Base-by-base conservation (phyloP, 148 eudicot species). In the Fagopyrum homotropicum region DNA sequence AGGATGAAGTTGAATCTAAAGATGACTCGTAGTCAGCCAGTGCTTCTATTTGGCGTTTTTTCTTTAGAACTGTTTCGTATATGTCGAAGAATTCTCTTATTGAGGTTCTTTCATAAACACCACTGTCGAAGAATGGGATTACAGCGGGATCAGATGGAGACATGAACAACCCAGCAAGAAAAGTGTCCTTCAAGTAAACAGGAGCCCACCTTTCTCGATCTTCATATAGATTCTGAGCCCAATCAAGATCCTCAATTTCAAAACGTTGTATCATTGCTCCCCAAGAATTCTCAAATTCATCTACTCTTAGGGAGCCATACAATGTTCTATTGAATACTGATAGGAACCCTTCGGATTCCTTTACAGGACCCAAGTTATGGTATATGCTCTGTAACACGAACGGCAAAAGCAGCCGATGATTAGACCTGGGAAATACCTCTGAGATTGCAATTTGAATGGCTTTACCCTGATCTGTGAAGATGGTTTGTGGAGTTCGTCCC, bases 281-380 rank as follows among this genome's bases (percentile, higher is more conserved):
- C 98, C 98, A 93, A 50, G 88, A 88, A 70, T 64, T 59, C 79
- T 93, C 98, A 76, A 90, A 93, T 79, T 93, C 93, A 72, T 89
- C 90, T 17, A 79, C 78, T 85, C 89, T 90, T 44, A 78, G 48
- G 17, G 85, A 78, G 69, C 71, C 74, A 81, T 85, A 83, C 30
- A 92, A 82, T 78, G 83, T 84, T 78, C 75, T 81, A 64, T 76
- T 77, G 44, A 90, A 79, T 52, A 77, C 22, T 56, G 84, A 78
- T 57, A 44, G 81, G 47, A 89, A 86, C 44, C 69, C 76, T 77
- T 80, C 89, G 40, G 80, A 84, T 8, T 84, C 84, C 72, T 79
- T 84, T 47, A 84, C 4, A 11, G 71, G 84, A 45, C 86, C 87
- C 71, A 85, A 73, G 45, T 80, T 85, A 45, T 79, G 79, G 26